Evolutionary conservation across 805 yeast species (phyloP), one percentile per base, ranked within the genome.

Genomic region (Yamadazyma insecticola): DNA sequence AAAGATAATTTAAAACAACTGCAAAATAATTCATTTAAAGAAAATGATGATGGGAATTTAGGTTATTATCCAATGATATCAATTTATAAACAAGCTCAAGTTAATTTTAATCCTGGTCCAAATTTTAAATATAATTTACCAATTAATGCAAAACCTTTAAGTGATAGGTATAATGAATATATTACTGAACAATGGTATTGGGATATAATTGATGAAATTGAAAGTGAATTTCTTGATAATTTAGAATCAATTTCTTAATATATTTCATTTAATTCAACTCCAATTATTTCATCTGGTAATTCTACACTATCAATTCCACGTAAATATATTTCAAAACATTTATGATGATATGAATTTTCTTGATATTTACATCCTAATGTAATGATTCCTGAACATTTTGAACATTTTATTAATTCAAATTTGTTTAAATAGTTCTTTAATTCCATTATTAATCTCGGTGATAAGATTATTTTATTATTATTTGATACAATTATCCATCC

Each of bases 1-100:
- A n/a, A 22, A 8, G 30, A 35, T 2, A 68, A 79, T 35, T 74
- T 89, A 24, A 45, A 45, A 18, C 68, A 65, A 37, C 57, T 45
- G 41, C 67, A 51, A 38, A 55, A 65, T 40, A 63, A 57, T 41
- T 60, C 52, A 28, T 60, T 58, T 42, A 43, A 50, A 28, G 44
- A 66, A 51, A 48, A 74, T 46, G 94, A 92, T 51, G 96, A 92
- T 51, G 95, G 95, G 1, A 63, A 76, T 25, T 58, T 87, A 33
- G 98, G 97, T 0, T 92, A 92, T 52, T 92, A 79, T 57, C 97
- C 98, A 1, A 85, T 88, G 63, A 68, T 86, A 20, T 83, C 95
- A 33, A 83, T 82, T 16, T 92, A 76, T 51, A 76, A 76, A 42
- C 81, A 81, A 2, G 97, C 97, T 0, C 61, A 72, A 7, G 95